Conservation (phyloP, 169 alveolate genomes). For the Theileria orientalis region DNA sequence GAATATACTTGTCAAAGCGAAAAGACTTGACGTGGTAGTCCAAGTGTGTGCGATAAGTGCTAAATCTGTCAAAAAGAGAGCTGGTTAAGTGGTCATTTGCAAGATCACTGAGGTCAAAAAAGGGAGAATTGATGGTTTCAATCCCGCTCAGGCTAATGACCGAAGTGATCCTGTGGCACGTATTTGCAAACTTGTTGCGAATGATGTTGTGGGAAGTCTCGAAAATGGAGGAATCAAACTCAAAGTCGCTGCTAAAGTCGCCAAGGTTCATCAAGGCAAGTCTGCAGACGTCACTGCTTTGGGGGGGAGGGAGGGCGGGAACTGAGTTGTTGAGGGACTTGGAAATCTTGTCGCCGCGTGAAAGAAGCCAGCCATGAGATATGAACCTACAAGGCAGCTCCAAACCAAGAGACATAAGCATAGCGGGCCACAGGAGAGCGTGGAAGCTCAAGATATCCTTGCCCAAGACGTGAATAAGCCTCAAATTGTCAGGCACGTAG, state of each 20-base stretch:
- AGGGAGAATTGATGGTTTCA: not conserved
- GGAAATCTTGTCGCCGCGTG: slow-evolving; percentile 84
- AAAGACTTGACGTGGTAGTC: not conserved
- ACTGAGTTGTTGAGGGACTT: slow-evolving; percentile 82
- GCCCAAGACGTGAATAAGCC: slow-evolving; percentile 80
- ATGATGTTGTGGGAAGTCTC: slow-evolving; percentile 2
- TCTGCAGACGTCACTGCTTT: slow-evolving; percentile 39
- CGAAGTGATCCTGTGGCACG: slow-evolving; percentile 37
- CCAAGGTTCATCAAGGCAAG: slow-evolving; percentile 58
- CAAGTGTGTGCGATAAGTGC: not conserved
- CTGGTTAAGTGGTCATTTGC: not conserved
- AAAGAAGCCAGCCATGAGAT: slow-evolving; percentile 85
- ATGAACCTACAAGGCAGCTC: slow-evolving; percentile 73
- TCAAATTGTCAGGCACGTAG: not conserved
- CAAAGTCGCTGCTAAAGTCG: slow-evolving; percentile 49
- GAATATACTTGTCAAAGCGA: slow-evolving; percentile 42
- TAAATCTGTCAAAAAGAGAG: not conserved
- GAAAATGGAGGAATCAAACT: slow-evolving; percentile 14
- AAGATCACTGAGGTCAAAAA: too few species aligned
- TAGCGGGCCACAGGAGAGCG: slow-evolving; percentile 85
- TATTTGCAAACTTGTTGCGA: slow-evolving; percentile 48
- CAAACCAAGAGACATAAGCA: slow-evolving; percentile 70
- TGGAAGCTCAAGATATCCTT: slow-evolving; percentile 88
- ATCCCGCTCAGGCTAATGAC: slow-evolving; percentile 7
- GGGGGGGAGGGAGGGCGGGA: slow-evolving; percentile 27